Evolutionary conservation across 306 rosid genomes (phyloP), one percentile per base, ranked within the genome.

Genomic region (Acacia melanoxylon): DNA sequence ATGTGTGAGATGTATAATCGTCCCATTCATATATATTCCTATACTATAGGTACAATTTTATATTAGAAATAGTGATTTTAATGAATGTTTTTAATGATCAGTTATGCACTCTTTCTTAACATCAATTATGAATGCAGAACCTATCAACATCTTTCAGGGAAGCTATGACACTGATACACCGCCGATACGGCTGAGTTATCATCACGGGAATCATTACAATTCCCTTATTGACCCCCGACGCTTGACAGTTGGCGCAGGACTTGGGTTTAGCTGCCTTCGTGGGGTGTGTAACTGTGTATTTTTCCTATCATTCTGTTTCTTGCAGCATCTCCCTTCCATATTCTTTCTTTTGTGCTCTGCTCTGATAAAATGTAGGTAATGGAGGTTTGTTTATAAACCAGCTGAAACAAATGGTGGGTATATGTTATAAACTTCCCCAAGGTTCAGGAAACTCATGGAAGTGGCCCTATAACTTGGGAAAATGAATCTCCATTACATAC

Each of bases 201-300:
- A 95, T 82, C 93, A 93, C 16, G 97, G 99, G 68, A 93, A 95
- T 85, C 99, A 93, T 86, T 95, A 95, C 88, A 95, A 95, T 85
- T 92, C 99, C 76, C 97, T 95, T 72, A 90, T 95, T 90, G 99
- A 95, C 78, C 99, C 98, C 40, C 94, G 96, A 0, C 91, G 97
- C 79, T 61, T 86, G 74, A 73, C 97, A 68, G 75, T 92, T 72
- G 99, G 99, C 48, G 98, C 91, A 68, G 99, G 99, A 54, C 99
- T 95, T 83, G 99, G 99, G 45, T 92, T 93, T 85, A 86, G 94
- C 86, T 76, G 83, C 88, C 94, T 95, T 71, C 94, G 87, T 17
- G 99, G 97, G 88, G 97, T 95, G 75, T 33, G 41, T 37, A 37
- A 37, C 41, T 37, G 41, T 37, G 91, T 82, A 52, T 46, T 61